Evolutionary conservation across 306 rosid genomes (phyloP).

Genomic region (Malus domestica): ASM211411v1 NC_041794.1:34552501-34553000

Average conservation of each 20-base stretch:
- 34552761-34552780: not conserved
- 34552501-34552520: no score
- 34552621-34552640: constrained; percentile 80
- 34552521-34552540: no score
- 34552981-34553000: not conserved
- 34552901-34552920: not conserved
- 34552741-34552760: not conserved
- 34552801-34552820: not conserved
- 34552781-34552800: not conserved
- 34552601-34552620: constrained; percentile 70
- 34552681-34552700: constrained; percentile 27
- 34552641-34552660: constrained; percentile 60
- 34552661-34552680: constrained; percentile 73
- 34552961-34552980: not conserved
- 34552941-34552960: fast-evolving
- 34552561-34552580: not conserved
- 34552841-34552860: not conserved
- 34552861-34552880: not conserved
- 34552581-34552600: constrained; percentile 50
- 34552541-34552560: no score
- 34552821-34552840: not conserved
- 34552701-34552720: not conserved
- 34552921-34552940: not conserved
- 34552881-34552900: not conserved
- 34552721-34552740: constrained; percentile 20